Conservation (phyloP, 2,329 filamentous ascomycete genomes). For the Hirsutella minnesotensis region DNA sequence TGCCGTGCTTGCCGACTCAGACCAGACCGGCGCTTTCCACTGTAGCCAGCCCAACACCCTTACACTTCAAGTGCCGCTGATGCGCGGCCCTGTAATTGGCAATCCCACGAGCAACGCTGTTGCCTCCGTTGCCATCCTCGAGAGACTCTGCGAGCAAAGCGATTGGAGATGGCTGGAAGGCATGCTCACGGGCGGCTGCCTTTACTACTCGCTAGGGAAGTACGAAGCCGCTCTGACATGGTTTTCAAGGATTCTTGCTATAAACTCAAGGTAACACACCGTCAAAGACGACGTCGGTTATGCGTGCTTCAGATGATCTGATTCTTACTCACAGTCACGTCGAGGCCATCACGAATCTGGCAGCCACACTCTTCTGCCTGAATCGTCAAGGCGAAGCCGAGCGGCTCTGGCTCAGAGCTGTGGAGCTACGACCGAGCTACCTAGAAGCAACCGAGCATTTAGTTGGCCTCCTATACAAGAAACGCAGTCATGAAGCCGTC, state of each 20-base stretch:
- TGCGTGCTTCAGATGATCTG: conserved; percentile 12
- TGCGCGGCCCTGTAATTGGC: no score
- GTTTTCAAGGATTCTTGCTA: conserved; percentile 52
- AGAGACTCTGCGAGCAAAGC: conserved; percentile 65
- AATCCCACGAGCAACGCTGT: conserved; percentile 43
- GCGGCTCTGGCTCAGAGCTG: conserved; percentile 72
- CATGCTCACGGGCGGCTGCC: conserved; percentile 79
- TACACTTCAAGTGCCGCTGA: no score
- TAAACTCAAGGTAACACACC: conserved; percentile 43
- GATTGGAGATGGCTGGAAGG: conserved; percentile 87
- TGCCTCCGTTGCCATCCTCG: conserved; percentile 59
- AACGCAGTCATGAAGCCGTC: conserved; percentile 74
- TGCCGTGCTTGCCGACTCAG: no score
- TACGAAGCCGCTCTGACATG: conserved; percentile 67
- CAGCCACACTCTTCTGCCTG: conserved; percentile 76
- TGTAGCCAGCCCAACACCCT: no score
- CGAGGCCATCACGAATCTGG: conserved; percentile 87
- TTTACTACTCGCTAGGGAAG: conserved; percentile 80
- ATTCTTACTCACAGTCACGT: conserved; percentile 51
- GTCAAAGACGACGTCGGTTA: conserved; percentile 5
- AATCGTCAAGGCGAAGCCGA: conserved; percentile 76
- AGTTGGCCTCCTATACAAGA: conserved; percentile 75
- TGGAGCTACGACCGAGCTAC: conserved; percentile 73
- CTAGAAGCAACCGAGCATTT: conserved; percentile 94
- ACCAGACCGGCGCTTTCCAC: no score